phyloP scores from a whole-genome alignment of 805 yeast genomes.

The Candida yuanshanica region DNA sequence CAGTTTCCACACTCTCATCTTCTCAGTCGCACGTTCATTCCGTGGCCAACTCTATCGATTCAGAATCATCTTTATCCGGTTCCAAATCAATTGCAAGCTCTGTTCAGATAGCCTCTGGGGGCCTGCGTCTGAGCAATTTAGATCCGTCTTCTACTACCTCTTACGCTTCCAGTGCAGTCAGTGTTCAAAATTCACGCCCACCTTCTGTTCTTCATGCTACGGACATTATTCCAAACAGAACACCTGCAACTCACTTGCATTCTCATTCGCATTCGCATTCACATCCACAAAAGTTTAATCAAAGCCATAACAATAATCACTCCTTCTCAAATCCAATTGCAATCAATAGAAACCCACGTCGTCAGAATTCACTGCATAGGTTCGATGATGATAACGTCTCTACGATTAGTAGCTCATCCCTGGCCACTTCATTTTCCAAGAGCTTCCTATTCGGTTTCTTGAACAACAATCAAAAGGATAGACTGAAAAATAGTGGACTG shows the following conservation, averaged over 20 bases:
- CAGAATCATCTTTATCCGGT: background rate
- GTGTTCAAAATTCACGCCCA: slow-evolving; percentile 17
- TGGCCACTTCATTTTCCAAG: slow-evolving; percentile 37
- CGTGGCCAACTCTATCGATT: slow-evolving; percentile 4
- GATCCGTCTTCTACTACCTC: slow-evolving; percentile 18
- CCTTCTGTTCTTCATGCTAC: slow-evolving; percentile 16
- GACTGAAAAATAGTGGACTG: slow-evolving; percentile 18
- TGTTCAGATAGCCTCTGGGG: slow-evolving; percentile 17
- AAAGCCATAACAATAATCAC: slow-evolving; percentile 3
- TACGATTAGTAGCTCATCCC: slow-evolving; percentile 33
- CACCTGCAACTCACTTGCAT: background rate
- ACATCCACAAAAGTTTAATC: background rate
- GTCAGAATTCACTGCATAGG: slow-evolving; percentile 12
- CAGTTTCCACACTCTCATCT: slow-evolving; percentile 5
- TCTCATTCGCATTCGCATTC: background rate
- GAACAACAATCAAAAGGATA: slow-evolving; percentile 25
- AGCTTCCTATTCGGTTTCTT: slow-evolving; percentile 38
- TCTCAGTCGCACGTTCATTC: slow-evolving; percentile 2
- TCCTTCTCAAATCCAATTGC: slow-evolving; percentile 11
- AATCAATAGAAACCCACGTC: slow-evolving; percentile 11
- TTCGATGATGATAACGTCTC: slow-evolving; percentile 31
- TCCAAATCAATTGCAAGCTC: slow-evolving; percentile 4
- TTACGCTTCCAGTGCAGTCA: slow-evolving; percentile 15
- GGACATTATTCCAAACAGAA: slow-evolving; percentile 10
- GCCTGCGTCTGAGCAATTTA: slow-evolving; percentile 17